phyloP scores from a whole-genome alignment of 192 early-diverging fungal species.

The Spizellomyces punctatus region DNA sequence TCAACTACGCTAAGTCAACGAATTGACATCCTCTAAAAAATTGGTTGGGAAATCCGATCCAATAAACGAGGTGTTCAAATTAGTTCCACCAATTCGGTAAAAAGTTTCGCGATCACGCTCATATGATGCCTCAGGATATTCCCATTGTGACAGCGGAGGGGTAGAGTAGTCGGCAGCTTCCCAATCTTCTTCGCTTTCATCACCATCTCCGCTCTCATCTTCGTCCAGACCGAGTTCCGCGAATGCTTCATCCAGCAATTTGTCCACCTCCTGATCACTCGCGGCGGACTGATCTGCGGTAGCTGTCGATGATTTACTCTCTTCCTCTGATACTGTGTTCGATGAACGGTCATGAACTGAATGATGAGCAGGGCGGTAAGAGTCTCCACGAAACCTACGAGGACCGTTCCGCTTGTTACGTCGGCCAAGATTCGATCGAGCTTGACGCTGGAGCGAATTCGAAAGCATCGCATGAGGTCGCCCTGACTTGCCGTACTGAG shows the following conservation, averaged over 20 bases:
- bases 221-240: not conserved
- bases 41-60: slow-evolving; percentile 1
- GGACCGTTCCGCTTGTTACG: too few relatives aligned
- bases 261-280: not conserved
- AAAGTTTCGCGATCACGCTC: not conserved
- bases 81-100: slow-evolving; percentile 2
- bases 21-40: slow-evolving; percentile 4
- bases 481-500: too few relatives aligned
- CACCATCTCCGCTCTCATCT: not conserved
- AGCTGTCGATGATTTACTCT: too few relatives aligned
- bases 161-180: slow-evolving; percentile 5
- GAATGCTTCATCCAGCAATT: slow-evolving; percentile 14
- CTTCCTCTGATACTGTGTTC: too few relatives aligned
- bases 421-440: too few relatives aligned
- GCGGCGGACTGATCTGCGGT: too few relatives aligned
- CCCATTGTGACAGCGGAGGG: slow-evolving; percentile 7
- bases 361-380: too few relatives aligned
- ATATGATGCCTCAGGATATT: slow-evolving; percentile 1
- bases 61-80: slow-evolving; percentile 7
- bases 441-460: too few relatives aligned
- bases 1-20: not conserved
- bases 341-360: too few relatives aligned
- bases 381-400: too few relatives aligned
- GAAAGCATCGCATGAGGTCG: too few relatives aligned
- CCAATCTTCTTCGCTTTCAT: slow-evolving; percentile 4